These are phyloP conservation scores for Oleoguttula mirabilis DNA, from an alignment of 495 filamentous ascomycete species.

Conservation along the genomic window DNA sequence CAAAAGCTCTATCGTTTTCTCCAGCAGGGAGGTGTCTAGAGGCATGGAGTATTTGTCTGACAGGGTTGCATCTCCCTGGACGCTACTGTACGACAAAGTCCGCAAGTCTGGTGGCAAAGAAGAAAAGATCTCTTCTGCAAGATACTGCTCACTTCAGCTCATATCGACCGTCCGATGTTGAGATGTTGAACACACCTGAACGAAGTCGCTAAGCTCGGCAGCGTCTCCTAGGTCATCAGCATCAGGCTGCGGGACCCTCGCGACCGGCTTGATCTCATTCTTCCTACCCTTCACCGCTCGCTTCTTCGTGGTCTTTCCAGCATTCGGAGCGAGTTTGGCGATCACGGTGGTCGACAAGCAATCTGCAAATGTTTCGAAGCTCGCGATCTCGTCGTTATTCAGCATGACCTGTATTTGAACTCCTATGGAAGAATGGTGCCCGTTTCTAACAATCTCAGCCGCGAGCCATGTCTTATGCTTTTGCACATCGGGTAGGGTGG, in stretches of 20 bases:
- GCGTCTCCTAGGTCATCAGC: conserved; percentile 32
- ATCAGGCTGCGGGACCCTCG: conserved; percentile 10
- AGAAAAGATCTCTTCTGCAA: conserved; percentile 55
- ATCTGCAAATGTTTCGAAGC: conserved; percentile 62
- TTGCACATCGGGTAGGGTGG: too few relatives aligned
- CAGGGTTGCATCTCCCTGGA: conserved; percentile 38
- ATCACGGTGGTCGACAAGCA: conserved; percentile 48
- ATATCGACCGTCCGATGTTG: background rate
- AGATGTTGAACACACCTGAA: conserved; percentile 38
- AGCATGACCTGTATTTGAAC: too few relatives aligned
- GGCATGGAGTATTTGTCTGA: conserved; percentile 40
- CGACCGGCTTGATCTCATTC: conserved; percentile 29
- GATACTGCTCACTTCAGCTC: conserved; percentile 42
- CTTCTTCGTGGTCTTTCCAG: conserved; percentile 28
- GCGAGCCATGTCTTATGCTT: too few relatives aligned
- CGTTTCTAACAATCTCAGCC: too few relatives aligned
- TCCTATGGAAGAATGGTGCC: too few relatives aligned
- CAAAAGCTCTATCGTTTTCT: conserved; percentile 34
- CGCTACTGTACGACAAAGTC: conserved; percentile 46
- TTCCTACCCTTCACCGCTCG: conserved; percentile 34
- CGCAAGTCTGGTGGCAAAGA: conserved; percentile 48
- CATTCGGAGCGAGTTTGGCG: conserved; percentile 37
- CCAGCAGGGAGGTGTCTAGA: conserved; percentile 34
- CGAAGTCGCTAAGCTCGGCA: conserved; percentile 64
- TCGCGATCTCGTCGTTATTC: too few relatives aligned